These are phyloP conservation scores for Malbranchea cinnamomea DNA, from an alignment of 2,329 filamentous ascomycete species.

Conservation along the genomic window DNA sequence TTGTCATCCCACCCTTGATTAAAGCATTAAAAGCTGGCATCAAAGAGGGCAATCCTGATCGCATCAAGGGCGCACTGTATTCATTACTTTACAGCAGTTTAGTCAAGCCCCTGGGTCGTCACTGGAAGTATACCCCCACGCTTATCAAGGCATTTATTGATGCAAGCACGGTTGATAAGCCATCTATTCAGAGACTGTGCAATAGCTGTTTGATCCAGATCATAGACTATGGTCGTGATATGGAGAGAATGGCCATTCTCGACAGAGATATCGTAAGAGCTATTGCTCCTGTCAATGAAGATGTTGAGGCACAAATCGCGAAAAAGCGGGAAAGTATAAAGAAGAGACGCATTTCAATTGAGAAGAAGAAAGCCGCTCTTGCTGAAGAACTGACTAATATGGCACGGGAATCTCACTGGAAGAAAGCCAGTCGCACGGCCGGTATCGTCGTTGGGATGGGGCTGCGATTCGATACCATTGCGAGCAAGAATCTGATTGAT, in stretches of 20 bases:
- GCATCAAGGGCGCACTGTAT: constrained; percentile 90
- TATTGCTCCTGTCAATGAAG: constrained; percentile 54
- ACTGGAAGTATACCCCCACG: constrained; percentile 91
- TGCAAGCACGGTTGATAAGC: constrained; percentile 79
- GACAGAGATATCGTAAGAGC: constrained; percentile 54
- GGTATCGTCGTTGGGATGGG: constrained; percentile 85
- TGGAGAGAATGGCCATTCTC: constrained; percentile 73
- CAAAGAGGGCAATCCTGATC: constrained; percentile 64
- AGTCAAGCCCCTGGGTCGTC: constrained; percentile 70
- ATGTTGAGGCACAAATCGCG: constrained; percentile 45
- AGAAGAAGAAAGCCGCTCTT: constrained; percentile 66
- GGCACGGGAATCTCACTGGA: constrained; percentile 80
- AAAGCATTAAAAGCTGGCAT: constrained; percentile 65
- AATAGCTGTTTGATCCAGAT: constrained; percentile 69
- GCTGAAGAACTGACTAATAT: constrained; percentile 67
- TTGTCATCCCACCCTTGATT: constrained; percentile 82
- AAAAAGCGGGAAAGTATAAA: constrained; percentile 60
- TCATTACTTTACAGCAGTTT: constrained; percentile 79
- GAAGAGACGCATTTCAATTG: constrained; percentile 60
- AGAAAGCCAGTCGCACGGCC: constrained; percentile 77
- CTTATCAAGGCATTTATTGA: constrained; percentile 81
- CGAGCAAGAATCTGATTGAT: constrained; percentile 66
- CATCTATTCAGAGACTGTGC: constrained; percentile 82
- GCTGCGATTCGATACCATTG: constrained; percentile 79
- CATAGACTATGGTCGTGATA: constrained; percentile 78